Evolutionary conservation across 2,329 filamentous ascomycete species (phyloP).

Genomic region (Penicillium sp.): DNA sequence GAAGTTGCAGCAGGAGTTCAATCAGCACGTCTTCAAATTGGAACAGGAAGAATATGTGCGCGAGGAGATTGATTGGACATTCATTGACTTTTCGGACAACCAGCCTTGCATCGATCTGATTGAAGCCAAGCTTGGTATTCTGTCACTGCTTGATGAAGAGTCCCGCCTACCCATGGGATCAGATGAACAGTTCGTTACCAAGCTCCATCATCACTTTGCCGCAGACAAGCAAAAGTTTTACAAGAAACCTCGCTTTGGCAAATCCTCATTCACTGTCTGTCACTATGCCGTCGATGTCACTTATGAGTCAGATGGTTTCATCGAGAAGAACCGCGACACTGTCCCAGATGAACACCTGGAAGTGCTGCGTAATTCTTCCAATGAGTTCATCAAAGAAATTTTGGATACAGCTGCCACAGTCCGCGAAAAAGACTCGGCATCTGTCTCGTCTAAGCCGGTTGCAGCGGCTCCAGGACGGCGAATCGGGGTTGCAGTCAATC

Average conservation of each 20-base stretch:
- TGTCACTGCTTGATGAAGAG: slow-evolving; percentile 91
- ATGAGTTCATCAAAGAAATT: slow-evolving; percentile 77
- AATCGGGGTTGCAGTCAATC: slow-evolving; percentile 84
- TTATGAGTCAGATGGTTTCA: slow-evolving; percentile 97
- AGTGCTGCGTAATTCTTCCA: slow-evolving; percentile 75
- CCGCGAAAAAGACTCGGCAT: slow-evolving; percentile 74
- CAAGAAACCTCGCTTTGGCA: slow-evolving; percentile 97
- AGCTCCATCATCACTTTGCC: slow-evolving; percentile 89
- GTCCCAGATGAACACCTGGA: slow-evolving; percentile 98
- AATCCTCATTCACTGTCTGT: slow-evolving; percentile 94
- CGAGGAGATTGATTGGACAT: slow-evolving; percentile 98
- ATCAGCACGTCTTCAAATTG: slow-evolving; percentile 97
- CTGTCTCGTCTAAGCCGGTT: slow-evolving; percentile 67
- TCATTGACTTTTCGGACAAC: slow-evolving; percentile 99
- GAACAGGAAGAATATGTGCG: slow-evolving; percentile 96
- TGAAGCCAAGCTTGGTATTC: slow-evolving; percentile 88
- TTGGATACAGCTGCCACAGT: slow-evolving; percentile 79
- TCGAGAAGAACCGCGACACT: slow-evolving; percentile 98
- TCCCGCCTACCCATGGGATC: slow-evolving; percentile 94
- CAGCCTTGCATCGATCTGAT: slow-evolving; percentile 98
- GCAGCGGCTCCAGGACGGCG: slow-evolving; percentile 66
- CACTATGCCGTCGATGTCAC: slow-evolving; percentile 98
- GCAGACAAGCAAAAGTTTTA: slow-evolving; percentile 91
- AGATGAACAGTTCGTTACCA: slow-evolving; percentile 93
- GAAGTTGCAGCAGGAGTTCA: slow-evolving; percentile 98